Conservation (phyloP, 2,329 filamentous ascomycete genomes). For the Penicillium sp. region DNA sequence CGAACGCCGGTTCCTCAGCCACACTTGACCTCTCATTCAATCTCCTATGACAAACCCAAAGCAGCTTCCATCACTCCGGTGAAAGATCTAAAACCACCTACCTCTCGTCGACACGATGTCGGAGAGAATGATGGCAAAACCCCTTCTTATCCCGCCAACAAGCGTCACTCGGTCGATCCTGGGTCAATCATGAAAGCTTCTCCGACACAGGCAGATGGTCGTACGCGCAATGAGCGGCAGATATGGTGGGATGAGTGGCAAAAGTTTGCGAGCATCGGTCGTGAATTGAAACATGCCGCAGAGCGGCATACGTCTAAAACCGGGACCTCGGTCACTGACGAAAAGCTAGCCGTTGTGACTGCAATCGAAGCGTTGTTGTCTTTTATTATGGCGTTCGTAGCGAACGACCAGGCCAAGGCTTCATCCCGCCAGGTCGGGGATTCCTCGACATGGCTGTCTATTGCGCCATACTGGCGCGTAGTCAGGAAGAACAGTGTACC, state of each 20-base stretch:
- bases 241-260: conserved; percentile 47
- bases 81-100: conserved; percentile 41
- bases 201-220: conserved; percentile 29
- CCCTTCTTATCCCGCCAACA: conserved; percentile 35
- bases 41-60: conserved; percentile 28
- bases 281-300: conserved; percentile 49
- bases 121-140: conserved; percentile 43
- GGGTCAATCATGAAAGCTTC: conserved; percentile 30
- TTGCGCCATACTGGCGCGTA: conserved; percentile 50
- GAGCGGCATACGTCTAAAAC: conserved; percentile 37
- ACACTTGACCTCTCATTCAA: conserved; percentile 36
- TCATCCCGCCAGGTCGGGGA: conserved; percentile 40
- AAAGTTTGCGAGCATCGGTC: conserved; percentile 45
- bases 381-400: conserved; percentile 50
- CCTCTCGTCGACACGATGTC: conserved; percentile 43
- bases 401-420: conserved; percentile 42
- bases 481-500: conserved; percentile 41
- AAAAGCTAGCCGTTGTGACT: conserved; percentile 41
- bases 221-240: conserved; percentile 39
- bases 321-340: conserved; percentile 30
- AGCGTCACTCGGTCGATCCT: conserved; percentile 28
- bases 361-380: conserved; percentile 49
- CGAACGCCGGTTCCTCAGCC: conserved; percentile 37
- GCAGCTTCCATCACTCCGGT: conserved; percentile 42
- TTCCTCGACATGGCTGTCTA: conserved; percentile 48